phyloP scores from a whole-genome alignment of 768 basidiomycete genomes.

The Leccinum rimulosum region DNA sequence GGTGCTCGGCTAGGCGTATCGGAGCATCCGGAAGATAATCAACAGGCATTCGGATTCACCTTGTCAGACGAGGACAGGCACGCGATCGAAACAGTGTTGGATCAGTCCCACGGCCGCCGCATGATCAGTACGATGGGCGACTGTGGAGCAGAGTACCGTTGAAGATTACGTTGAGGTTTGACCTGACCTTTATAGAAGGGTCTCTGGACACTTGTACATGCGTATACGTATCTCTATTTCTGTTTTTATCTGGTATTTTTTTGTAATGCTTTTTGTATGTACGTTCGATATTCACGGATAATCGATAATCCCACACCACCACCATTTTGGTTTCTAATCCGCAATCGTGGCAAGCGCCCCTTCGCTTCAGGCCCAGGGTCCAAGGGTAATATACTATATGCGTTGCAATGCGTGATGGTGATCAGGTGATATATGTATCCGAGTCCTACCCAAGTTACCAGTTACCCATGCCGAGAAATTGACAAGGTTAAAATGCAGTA shows the following conservation, averaged over 20 bases:
- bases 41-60: conserved; percentile 54
- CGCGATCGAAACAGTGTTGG: conserved; percentile 63
- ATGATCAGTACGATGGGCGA: conserved; percentile 74
- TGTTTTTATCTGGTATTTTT: background rate
- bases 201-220: background rate
- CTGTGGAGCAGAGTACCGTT: conserved; percentile 81
- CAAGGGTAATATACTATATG: background rate
- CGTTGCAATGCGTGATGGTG: background rate
- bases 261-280: background rate
- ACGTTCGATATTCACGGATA: background rate
- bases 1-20: conserved; percentile 74
- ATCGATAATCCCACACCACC: background rate
- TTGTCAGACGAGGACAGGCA: conserved; percentile 55
- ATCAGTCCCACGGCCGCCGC: conserved; percentile 54
- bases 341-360: background rate
- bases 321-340: background rate
- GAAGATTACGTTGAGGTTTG: background rate
- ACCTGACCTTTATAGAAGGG: background rate
- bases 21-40: conserved; percentile 71
- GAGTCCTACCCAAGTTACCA: background rate
- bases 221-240: background rate
- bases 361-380: background rate
- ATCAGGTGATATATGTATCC: background rate
- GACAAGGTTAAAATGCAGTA: background rate
- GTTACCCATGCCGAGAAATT: background rate